A percentile compares a stretch with the other conserved stretches of the same genome.
Conservation (phyloP, 192 early-diverging fungal genomes). For the Lunasporangiospora selenospora region DNA sequence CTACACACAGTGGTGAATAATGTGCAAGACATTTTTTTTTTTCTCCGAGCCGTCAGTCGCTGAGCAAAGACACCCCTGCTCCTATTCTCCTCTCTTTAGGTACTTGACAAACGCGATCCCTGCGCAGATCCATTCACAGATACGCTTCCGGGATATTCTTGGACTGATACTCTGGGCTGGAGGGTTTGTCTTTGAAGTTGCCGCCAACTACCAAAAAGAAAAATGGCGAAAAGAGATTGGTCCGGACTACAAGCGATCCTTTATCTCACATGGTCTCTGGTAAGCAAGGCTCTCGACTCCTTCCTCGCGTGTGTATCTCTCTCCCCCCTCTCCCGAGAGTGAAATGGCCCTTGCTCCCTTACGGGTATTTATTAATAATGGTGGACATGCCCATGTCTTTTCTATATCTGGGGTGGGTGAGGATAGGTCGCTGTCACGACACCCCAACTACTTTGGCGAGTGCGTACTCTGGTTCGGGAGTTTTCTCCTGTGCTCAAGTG, state of each 20-base stretch:
- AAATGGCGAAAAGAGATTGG: conserved; percentile 39
- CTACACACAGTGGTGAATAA: not conserved
- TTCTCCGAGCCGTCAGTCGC: too few species aligned
- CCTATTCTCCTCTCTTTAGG: not conserved
- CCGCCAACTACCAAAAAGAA: conserved; percentile 44
- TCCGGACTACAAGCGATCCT: conserved; percentile 41
- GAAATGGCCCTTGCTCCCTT: too few species aligned
- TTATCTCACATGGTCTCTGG: conserved; percentile 41
- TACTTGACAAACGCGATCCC: conserved; percentile 44
- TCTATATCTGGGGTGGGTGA: not conserved
- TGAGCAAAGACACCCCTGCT: not conserved
- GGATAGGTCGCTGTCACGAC: conserved; percentile 37
- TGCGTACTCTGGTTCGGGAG: conserved; percentile 44
- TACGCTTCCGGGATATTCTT: conserved; percentile 29
- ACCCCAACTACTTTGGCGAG: conserved; percentile 53
- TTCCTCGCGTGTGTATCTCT: not conserved
- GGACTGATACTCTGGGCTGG: conserved; percentile 27
- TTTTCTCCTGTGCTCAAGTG: conserved; percentile 16
- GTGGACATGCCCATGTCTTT: not conserved
- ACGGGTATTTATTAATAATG: not conserved
- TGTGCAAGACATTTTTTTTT: too few species aligned
- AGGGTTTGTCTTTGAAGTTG: conserved; percentile 29
- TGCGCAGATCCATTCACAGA: conserved; percentile 22
- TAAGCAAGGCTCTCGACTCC: not conserved
- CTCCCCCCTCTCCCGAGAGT: too few species aligned